Conservation (phyloP, 75 land plant genomes). For the Cunninghamia lanceolata region DNA sequence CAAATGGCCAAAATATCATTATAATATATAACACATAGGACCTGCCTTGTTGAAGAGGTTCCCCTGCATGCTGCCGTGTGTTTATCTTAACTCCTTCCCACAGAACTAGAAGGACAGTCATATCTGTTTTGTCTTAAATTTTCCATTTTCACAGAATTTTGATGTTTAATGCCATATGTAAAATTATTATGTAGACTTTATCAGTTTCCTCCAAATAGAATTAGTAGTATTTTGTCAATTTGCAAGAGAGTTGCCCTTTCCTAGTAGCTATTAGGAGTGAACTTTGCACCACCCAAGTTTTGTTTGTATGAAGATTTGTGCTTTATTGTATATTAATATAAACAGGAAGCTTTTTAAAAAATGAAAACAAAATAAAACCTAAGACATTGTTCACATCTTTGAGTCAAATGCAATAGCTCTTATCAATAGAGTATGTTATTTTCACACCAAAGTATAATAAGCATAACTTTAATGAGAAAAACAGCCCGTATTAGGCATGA, state of each 20-base stretch:
- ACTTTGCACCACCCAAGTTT: neutral
- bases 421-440: neutral
- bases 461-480: too few species aligned
- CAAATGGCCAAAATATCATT: neutral
- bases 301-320: neutral
- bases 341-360: neutral
- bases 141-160: neutral
- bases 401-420: neutral
- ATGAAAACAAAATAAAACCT: neutral
- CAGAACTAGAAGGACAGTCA: neutral
- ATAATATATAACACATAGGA: neutral
- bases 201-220: neutral
- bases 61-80: neutral
- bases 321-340: neutral
- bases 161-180: neutral
- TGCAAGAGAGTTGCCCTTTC: neutral
- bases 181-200: neutral
- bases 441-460: neutral
- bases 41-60: neutral
- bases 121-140: neutral
- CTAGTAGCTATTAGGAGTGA: neutral
- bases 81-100: neutral
- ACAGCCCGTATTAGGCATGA: too few species aligned
- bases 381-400: neutral
- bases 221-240: neutral